These are phyloP conservation scores for Seminavis robusta DNA, from an alignment of 108 stramenopile species.

Conservation along the genomic window DNA sequence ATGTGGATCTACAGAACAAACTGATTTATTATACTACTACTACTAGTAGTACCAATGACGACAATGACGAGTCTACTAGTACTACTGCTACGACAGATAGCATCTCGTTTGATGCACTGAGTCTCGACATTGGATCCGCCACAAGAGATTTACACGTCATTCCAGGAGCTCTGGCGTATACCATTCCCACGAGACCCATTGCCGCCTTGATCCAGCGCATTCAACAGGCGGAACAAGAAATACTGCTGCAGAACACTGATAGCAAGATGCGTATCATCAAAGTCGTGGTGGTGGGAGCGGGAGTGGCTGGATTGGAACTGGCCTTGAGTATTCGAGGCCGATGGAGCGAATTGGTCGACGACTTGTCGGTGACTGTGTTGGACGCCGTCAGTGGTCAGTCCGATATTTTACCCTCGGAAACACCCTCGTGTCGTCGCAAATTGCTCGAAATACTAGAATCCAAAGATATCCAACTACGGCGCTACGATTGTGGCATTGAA, in stretches of 20 bases:
- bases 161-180: conserved; percentile 56
- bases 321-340: conserved; percentile 77
- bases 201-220: conserved; percentile 59
- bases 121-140: conserved; percentile 81
- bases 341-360: conserved; percentile 37
- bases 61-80: neutral
- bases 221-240: conserved; percentile 29
- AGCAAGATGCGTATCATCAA: conserved; percentile 1
- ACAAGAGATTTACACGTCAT: conserved; percentile 55
- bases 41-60: too few relatives aligned
- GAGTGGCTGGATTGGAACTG: conserved; percentile 94
- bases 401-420: conserved; percentile 54
- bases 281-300: conserved; percentile 92
- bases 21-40: conserved; percentile 27
- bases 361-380: conserved; percentile 54
- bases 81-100: too few relatives aligned
- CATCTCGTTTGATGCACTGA: conserved; percentile 73
- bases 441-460: conserved; percentile 41
- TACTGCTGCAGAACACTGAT: conserved; percentile 11
- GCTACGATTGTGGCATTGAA: conserved; percentile 46
- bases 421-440: conserved; percentile 36
- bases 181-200: conserved; percentile 86
- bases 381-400: conserved; percentile 47
- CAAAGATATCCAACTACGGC: conserved; percentile 47
- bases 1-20: conserved; percentile 54